Conservation (phyloP, 129 eudicot genomes). For the Pulicaria dysenterica region DNA sequence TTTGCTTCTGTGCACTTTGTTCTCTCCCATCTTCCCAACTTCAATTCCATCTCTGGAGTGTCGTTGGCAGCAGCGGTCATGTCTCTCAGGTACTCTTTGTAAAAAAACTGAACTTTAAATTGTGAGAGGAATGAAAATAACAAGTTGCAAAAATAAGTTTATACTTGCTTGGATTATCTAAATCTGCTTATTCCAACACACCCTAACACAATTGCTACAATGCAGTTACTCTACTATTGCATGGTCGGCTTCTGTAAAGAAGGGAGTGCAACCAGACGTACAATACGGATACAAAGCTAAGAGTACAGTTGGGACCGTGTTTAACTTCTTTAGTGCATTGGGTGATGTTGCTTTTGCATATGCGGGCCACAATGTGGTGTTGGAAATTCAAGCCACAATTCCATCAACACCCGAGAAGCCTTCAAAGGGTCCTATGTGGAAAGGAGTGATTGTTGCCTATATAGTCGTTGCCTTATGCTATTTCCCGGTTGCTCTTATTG, state of each 20-base stretch:
- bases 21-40: slow-evolving; percentile 68
- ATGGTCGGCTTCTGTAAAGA: slow-evolving; percentile 42
- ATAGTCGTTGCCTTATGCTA: slow-evolving; percentile 63
- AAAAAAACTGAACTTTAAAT: too few relatives aligned
- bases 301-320: slow-evolving; percentile 46
- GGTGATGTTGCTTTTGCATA: slow-evolving; percentile 73
- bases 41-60: slow-evolving; percentile 58
- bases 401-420: slow-evolving; percentile 74
- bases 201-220: slow-evolving; percentile 7
- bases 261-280: slow-evolving; percentile 52
- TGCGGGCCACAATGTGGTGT: slow-evolving; percentile 69
- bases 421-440: slow-evolving; percentile 74
- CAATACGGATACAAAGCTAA: slow-evolving; percentile 42
- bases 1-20: slow-evolving; percentile 71
- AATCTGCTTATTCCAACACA: background rate
- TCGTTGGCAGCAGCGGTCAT: slow-evolving; percentile 69
- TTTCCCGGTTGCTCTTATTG: slow-evolving; percentile 68
- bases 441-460: slow-evolving; percentile 61
- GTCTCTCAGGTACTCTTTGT: slow-evolving; percentile 50
- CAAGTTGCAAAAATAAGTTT: too few relatives aligned
- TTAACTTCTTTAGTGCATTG: slow-evolving; percentile 57
- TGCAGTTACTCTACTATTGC: slow-evolving; percentile 68
- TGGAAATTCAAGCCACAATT: slow-evolving; percentile 71
- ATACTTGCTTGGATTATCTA: too few relatives aligned
- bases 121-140: too few relatives aligned